Evolutionary conservation across 2,329 filamentous ascomycete genomes (phyloP), one percentile per base, ranked within the genome.

Genomic region (Diaporthe sp.): DNA sequence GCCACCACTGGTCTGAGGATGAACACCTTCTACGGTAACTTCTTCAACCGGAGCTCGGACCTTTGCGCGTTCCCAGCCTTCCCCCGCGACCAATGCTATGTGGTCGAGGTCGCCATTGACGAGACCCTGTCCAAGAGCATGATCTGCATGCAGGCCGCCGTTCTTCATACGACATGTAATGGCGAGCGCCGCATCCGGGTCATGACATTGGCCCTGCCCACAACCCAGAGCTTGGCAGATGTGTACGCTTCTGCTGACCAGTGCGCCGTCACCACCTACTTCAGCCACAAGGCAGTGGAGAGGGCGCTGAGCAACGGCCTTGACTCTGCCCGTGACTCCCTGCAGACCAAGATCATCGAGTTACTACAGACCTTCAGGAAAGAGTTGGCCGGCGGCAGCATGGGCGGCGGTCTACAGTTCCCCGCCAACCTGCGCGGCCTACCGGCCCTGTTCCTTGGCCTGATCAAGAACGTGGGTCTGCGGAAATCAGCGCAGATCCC

Each of bases 21-120:
- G 94, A 98, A 93, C 86, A 96, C 96, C 2, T 99, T 99, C 86
- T 99, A 98, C 84, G 97, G 97, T 78, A 99, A 99, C 87, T 99
- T 99, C 86, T 99, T 99, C 89, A 99, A 98, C 87, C 91, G 97
- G 79, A 98, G 95, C 82, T 98, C 96, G 22, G 97, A 99, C 85
- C 91, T 99, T 42, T 98, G 97, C 83, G 97, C 97, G 17, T 99
- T 99, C 89, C 97, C 97, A 2, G 96, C 97, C 0, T 98, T 99
- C 88, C 97, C 97, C 42, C 93, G 97, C 82, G 97, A 99, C 81
- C 97, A 99, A 84, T 95, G 94, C 77, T 98, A 98, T 82, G 97
- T 98, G 57, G 96, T 99, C 28, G 97, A 99, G 84, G 97, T 99
- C 72, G 96, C 97, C 19, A 98, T 99, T 78, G 97, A 99, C 80